Base-by-base conservation (phyloP, 441 rosid genomes). In the Mallotus repandus region DNA sequence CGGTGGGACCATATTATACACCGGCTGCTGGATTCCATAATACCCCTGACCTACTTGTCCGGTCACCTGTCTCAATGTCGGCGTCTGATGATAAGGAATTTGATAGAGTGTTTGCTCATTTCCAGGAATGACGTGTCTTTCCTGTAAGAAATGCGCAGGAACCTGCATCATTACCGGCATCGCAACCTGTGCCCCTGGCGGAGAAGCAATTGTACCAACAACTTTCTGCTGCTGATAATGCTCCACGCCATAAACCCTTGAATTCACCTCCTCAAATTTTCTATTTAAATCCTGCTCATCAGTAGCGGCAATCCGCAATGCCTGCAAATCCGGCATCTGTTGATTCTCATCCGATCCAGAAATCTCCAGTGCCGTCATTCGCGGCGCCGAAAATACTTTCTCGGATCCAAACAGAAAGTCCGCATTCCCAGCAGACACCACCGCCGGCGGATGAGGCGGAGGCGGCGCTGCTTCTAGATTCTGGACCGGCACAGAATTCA, bases 321-420 rank as follows among this genome's bases (percentile, higher is more conserved):
- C 78, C 71, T 78, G 81, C 55, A 84, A 69, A n/a, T 86, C 89
- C 60, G 80, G 77, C 59, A 78, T 81, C 70, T 77, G 91, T 45
- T 76, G 86, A 38, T 80, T 79, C 70, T 78, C 38, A 54, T 69
- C n/a, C 5, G 41, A 38, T 38, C 41, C 41, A 38, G 41, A 0
- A 38, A 38, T 6, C 41, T 38, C 41, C 41, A 3, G 41, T 4
- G 7, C 41, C 41, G 41, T 38, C 41, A 6, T 6, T 7, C 3
- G 41, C 7, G 41, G 41, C 5, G 79, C 66, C 8, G 76, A 63
- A 32, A 76, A 66, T 38, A 75, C 78, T 69, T 86, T 85, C 54
- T 89, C 94, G 29, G 88, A 76, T 4, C 87, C 89, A 58, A 85
- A 86, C 14, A 87, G 77, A 56, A 80, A 85, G 29, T 87, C 89